These are phyloP conservation scores for Globisporangium polare DNA, from an alignment of 352 stramenopile genomes.

Conservation along the genomic window DNA sequence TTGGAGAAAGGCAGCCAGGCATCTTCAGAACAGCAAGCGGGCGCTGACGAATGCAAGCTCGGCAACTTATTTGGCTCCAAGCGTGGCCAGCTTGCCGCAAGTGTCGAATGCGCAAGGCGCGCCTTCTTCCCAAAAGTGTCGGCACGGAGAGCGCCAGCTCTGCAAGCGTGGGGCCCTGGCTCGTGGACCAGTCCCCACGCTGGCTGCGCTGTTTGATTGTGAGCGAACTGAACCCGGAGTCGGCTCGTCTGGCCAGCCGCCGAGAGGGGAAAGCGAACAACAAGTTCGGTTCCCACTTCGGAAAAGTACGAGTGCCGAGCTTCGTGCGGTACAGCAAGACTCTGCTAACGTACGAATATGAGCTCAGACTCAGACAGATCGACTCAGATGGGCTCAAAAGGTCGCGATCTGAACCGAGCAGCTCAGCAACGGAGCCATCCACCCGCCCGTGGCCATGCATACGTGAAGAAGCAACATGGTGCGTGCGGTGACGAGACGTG, in stretches of 20 bases:
- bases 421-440: not conserved
- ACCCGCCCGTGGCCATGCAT: no score
- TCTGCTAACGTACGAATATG: not conserved
- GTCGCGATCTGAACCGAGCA: constrained; percentile 1
- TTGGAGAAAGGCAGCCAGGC: no score
- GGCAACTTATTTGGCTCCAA: no score
- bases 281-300: not conserved
- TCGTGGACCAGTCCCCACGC: not conserved
- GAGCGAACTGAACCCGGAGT: no score
- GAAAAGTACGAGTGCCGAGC: not conserved
- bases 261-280: not conserved
- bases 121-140: no score
- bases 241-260: not conserved
- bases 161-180: not conserved
- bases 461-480: not conserved
- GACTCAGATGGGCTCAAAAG: not conserved
- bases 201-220: no score
- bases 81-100: no score
- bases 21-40: no score
- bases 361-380: not conserved
- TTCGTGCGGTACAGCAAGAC: not conserved
- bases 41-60: no score
- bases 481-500: not conserved
- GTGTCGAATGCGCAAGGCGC: no score
- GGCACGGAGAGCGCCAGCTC: not conserved